Conservation (phyloP, 2,329 filamentous ascomycete genomes). For the Neopestalotiopsis rosae region DNA sequence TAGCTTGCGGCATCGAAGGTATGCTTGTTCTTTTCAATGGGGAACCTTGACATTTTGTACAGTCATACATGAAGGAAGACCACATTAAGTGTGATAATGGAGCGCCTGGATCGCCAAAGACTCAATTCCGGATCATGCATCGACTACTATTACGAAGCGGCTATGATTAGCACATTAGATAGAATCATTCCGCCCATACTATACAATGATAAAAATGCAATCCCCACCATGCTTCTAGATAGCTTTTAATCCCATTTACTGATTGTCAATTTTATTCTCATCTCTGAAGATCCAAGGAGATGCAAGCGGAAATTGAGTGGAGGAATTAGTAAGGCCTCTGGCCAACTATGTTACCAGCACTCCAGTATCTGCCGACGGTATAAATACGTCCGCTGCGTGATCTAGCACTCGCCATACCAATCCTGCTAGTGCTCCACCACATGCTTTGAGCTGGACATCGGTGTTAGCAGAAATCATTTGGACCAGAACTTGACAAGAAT, state of each 20-base stretch:
- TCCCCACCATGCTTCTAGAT: no score
- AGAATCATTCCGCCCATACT: no score
- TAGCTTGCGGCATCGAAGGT: background rate
- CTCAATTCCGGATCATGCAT: no score
- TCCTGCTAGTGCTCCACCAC: conserved; percentile 8
- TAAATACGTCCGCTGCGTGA: conserved; percentile 6
- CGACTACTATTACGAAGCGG: no score
- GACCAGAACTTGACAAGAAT: no score
- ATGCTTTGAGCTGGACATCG: background rate
- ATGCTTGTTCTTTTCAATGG: background rate
- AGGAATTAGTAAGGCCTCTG: conserved; percentile 7
- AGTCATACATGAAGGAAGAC: no score
- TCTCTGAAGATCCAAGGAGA: background rate
- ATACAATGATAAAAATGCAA: no score
- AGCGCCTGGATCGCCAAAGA: no score
- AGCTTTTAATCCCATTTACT: no score
- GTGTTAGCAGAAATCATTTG: background rate
- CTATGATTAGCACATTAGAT: no score
- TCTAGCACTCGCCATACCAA: conserved; percentile 10
- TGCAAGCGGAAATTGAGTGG: background rate
- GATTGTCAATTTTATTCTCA: no score
- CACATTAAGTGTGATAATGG: no score
- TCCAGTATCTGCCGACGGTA: conserved; percentile 5
- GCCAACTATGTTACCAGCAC: conserved; percentile 4
- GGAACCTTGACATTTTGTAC: background rate